Conservation (phyloP, 1,139 yeast species). For the Suhomyces kunorum region DNA sequence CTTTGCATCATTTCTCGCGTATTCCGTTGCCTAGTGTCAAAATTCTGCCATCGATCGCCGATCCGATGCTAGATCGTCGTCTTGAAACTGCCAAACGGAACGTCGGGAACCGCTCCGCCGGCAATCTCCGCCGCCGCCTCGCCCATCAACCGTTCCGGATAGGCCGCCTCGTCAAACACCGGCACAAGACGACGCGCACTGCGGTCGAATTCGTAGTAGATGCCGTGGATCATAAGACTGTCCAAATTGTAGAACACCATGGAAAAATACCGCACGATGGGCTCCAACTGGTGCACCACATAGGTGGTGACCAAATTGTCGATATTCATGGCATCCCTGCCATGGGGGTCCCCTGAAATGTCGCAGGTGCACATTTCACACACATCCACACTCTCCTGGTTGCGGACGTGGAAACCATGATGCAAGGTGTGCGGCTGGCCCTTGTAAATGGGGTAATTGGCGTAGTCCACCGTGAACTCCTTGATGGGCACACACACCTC, state of each 20-base stretch:
- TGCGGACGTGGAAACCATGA: slow-evolving; percentile 29
- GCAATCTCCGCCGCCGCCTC: not conserved
- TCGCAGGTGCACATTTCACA: slow-evolving; percentile 27
- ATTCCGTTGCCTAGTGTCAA: too few species aligned
- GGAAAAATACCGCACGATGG: slow-evolving; percentile 32
- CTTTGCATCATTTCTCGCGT: too few species aligned
- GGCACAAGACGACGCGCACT: slow-evolving; percentile 22
- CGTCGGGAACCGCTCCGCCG: not conserved
- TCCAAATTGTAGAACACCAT: slow-evolving; percentile 29
- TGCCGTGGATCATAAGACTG: slow-evolving; percentile 40
- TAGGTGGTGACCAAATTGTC: slow-evolving; percentile 42
- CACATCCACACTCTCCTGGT: slow-evolving; percentile 5
- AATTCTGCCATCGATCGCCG: too few species aligned
- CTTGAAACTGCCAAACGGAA: slow-evolving; percentile 11
- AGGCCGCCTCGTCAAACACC: slow-evolving; percentile 32
- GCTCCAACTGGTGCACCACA: slow-evolving; percentile 38
- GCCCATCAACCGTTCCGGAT: slow-evolving; percentile 26
- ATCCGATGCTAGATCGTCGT: too few species aligned
- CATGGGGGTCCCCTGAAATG: slow-evolving; percentile 27
- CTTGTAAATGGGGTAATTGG: slow-evolving; percentile 37
- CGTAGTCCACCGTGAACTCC: slow-evolving; percentile 26
- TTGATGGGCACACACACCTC: slow-evolving; percentile 43
- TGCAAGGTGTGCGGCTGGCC: slow-evolving; percentile 44
- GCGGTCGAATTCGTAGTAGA: slow-evolving; percentile 29
- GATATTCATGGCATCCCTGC: slow-evolving; percentile 25